Percentiles rank a stretch among this genome's conserved stretches.
These are phyloP conservation scores for Xylaria cubensis DNA, from an alignment of 495 filamentous ascomycete species.

Conservation along the genomic window DNA sequence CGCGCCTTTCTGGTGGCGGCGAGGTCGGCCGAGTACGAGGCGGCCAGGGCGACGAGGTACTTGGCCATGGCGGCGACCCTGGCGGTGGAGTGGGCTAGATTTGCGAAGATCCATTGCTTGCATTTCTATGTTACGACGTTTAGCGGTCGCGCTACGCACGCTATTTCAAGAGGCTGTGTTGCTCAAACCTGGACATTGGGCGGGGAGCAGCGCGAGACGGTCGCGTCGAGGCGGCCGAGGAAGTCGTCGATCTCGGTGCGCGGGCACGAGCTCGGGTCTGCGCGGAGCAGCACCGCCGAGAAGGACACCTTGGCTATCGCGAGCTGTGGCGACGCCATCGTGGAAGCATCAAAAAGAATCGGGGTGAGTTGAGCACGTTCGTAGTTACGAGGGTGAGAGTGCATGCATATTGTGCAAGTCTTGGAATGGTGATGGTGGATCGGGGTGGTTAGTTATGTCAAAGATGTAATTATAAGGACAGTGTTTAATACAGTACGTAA, in stretches of 20 bases:
- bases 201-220: conserved; percentile 76
- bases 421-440: not conserved
- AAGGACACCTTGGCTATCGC: conserved; percentile 84
- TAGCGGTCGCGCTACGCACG: conserved; percentile 62
- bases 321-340: conserved; percentile 76
- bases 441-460: not conserved
- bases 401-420: not conserved
- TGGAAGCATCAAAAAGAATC: not conserved
- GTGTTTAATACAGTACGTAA: not conserved
- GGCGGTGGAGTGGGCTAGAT: conserved; percentile 71
- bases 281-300: conserved; percentile 73
- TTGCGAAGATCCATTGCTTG: conserved; percentile 81
- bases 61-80: conserved; percentile 74
- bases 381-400: conserved; percentile 1
- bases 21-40: conserved; percentile 57
- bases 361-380: not conserved
- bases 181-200: conserved; percentile 95
- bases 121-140: conserved; percentile 71
- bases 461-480: not conserved
- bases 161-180: conserved; percentile 59
- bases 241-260: conserved; percentile 77
- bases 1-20: conserved; percentile 40
- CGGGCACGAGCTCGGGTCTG: conserved; percentile 73
- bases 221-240: conserved; percentile 69
- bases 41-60: conserved; percentile 73